Evolutionary conservation across 2,329 filamentous ascomycete genomes (phyloP), one percentile per base, ranked within the genome.

Genomic region (Fusarium duplospermum): DNA sequence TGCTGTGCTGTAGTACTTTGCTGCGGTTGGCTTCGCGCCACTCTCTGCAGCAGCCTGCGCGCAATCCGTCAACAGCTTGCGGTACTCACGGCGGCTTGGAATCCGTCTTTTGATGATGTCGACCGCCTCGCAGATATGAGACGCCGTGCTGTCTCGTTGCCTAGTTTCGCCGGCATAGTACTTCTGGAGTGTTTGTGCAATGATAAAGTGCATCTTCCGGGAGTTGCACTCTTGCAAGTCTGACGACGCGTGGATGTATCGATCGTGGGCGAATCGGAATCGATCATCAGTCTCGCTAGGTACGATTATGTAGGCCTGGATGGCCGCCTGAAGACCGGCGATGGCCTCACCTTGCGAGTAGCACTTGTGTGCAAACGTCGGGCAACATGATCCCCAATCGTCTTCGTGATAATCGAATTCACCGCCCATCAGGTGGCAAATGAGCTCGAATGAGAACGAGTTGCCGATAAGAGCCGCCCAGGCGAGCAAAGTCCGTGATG

Each of bases 211-310:
- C 95, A 98, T 98, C 76, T 93, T 93, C 22, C 89, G 86, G 24
- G 89, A 85, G 64, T 93, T 91, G 78, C 90, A 91, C 79, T 95
- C 91, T 71, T 89, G 90, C 61, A 98, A 85, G 6, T 89, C 88
- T 16, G 89, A 86, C 7, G 94, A 91, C 18, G 94, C 94, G 79
- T 93, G 91, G 60, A 95, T 88, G 78, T 97, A 97, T 62, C 95
- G 90, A 81, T 98, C 95, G 81, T 98, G 95, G 36, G 92, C 91
- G 81, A 98, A 98, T 36, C 91, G 91, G 81, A 98, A 98, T 45
- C 91, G 89, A 81, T 98, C 94, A 78, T 98, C 96, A 2, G 92
- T 91, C 71, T 96, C 94, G 22, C 93, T 94, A 1, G 94, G 89
- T 64, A 96, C 90, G 45, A 98, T 87, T 62, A 98, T 91, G 78